These are phyloP conservation scores for Kwoniella dejecticola DNA, from an alignment of 768 basidiomycete species.

Conservation along the genomic window DNA sequence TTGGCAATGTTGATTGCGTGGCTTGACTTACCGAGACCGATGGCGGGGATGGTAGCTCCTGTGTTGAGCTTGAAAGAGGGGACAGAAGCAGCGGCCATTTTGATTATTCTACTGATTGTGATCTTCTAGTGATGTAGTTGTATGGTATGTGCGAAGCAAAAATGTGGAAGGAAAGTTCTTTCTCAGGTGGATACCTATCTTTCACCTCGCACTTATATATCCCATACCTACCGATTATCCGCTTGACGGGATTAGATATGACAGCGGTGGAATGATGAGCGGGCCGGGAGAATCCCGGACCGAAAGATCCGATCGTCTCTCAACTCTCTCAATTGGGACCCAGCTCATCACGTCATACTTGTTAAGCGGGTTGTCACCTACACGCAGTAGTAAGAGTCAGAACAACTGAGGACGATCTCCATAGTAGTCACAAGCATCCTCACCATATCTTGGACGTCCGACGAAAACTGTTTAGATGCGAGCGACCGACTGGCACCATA, in stretches of 20 bases:
- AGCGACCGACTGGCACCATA: too few species aligned
- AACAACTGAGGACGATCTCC: too few species aligned
- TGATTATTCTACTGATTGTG: background rate
- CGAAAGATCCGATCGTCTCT: slow-evolving; percentile 1
- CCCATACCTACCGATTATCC: too few species aligned
- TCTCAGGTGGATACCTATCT: too few species aligned
- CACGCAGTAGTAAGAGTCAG: too few species aligned
- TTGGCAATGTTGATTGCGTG: too few species aligned
- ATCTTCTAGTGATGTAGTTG: background rate
- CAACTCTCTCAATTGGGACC: background rate
- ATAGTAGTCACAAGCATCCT: too few species aligned
- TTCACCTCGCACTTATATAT: too few species aligned
- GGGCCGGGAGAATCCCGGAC: background rate
- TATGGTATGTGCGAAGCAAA: background rate
- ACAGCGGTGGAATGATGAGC: background rate
- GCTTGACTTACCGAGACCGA: slow-evolving; percentile 70
- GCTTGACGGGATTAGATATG: background rate
- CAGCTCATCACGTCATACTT: background rate
- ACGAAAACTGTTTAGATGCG: too few species aligned
- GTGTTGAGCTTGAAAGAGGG: slow-evolving; percentile 57
- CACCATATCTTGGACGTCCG: too few species aligned
- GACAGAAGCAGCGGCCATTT: slow-evolving; percentile 13
- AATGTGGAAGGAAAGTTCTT: background rate
- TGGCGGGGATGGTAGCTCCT: slow-evolving; percentile 67
- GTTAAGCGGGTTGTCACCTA: background rate